These are phyloP conservation scores for Teratosphaeria gauchensis DNA, from an alignment of 2,329 filamentous ascomycete species.

Conservation along the genomic window DNA sequence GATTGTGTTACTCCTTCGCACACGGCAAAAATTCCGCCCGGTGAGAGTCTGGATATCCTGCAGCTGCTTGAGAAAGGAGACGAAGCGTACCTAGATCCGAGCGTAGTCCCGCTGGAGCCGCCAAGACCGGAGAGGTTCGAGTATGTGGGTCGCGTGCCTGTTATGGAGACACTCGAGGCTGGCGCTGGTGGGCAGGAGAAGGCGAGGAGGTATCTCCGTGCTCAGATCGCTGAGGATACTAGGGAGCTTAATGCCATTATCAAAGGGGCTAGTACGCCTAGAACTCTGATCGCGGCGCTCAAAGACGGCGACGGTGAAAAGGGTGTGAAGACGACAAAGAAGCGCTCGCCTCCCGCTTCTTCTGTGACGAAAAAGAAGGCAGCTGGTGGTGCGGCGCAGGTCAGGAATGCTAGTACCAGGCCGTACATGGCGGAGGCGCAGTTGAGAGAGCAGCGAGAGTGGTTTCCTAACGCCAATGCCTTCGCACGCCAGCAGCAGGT, in stretches of 20 bases:
- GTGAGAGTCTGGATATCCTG: slow-evolving; percentile 76
- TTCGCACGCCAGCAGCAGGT: neutral
- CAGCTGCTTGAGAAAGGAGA: slow-evolving; percentile 64
- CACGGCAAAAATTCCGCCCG: slow-evolving; percentile 63
- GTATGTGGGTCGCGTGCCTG: slow-evolving; percentile 63
- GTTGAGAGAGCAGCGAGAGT: neutral
- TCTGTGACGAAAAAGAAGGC: neutral
- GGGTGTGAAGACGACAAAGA: neutral
- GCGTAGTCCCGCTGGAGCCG: slow-evolving; percentile 46
- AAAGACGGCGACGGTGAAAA: neutral
- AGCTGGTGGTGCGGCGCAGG: neutral
- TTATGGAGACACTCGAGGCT: slow-evolving; percentile 59
- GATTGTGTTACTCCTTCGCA: slow-evolving; percentile 91
- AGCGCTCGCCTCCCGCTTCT: neutral
- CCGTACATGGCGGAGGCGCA: neutral
- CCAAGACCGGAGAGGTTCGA: slow-evolving; percentile 52
- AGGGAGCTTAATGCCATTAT: slow-evolving; percentile 2
- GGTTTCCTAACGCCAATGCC: neutral
- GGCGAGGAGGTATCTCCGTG: slow-evolving; percentile 54
- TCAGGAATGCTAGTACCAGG: neutral
- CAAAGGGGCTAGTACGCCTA: neutral
- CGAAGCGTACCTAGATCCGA: slow-evolving; percentile 58
- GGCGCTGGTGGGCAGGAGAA: slow-evolving; percentile 4
- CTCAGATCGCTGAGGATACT: slow-evolving; percentile 57
- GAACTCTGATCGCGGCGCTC: neutral